Conservation (phyloP, 2,329 filamentous ascomycete genomes). For the Sporothrix pseudoabietina region DNA sequence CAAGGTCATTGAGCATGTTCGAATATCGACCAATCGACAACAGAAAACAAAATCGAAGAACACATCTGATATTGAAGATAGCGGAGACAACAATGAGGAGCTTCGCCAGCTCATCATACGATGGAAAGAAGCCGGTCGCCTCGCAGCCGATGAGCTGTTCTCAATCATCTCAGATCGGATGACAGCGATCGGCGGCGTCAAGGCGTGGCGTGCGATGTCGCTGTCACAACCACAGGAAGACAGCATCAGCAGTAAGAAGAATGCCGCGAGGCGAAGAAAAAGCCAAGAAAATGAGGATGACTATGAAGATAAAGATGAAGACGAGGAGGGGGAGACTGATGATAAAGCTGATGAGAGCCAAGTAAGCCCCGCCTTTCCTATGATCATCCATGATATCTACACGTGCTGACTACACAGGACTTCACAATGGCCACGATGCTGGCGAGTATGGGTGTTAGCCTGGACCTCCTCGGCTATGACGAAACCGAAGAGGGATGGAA, state of each 20-base stretch:
- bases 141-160: constrained; percentile 70
- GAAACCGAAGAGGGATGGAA: constrained; percentile 40
- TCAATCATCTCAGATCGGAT: constrained; percentile 55
- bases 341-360: constrained; percentile 1
- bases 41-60: not conserved
- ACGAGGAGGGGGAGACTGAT: not conserved
- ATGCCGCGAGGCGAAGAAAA: not conserved
- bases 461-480: constrained; percentile 43
- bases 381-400: not conserved
- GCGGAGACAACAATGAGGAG: constrained; percentile 51
- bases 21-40: not conserved
- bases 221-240: constrained; percentile 35
- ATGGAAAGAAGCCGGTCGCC: constrained; percentile 63
- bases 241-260: not conserved
- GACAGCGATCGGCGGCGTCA: constrained; percentile 43
- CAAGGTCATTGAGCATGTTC: not conserved
- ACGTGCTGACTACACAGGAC: constrained; percentile 34
- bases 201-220: constrained; percentile 39
- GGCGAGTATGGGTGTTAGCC: constrained; percentile 44
- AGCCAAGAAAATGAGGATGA: constrained; percentile 16
- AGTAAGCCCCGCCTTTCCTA: not conserved
- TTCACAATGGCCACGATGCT: constrained; percentile 48
- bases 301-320: constrained; percentile 29
- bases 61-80: not conserved
- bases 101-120: constrained; percentile 58